phyloP scores from a whole-genome alignment of 2,329 filamentous ascomycete genomes.

The Lachnellula hyalina region DNA sequence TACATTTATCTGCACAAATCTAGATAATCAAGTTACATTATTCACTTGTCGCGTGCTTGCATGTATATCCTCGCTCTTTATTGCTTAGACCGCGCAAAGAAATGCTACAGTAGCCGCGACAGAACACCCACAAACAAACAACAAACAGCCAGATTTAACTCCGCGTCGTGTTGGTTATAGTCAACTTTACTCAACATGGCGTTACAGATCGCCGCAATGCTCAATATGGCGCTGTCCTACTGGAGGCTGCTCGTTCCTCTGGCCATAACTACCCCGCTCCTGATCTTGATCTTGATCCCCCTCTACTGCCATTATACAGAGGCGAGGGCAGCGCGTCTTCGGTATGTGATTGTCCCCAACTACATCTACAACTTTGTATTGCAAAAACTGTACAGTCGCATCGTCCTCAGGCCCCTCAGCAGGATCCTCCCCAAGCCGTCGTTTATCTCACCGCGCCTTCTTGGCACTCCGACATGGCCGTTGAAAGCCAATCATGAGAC shows the following conservation, averaged over 20 bases:
- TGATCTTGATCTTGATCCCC: background rate
- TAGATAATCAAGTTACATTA: too few relatives aligned
- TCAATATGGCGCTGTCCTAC: too few relatives aligned
- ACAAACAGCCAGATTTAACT: too few relatives aligned
- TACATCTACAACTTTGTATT: constrained; percentile 13
- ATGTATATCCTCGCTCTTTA: too few relatives aligned
- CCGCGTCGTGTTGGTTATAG: too few relatives aligned
- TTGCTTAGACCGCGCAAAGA: too few relatives aligned
- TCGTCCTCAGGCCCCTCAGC: constrained; percentile 8
- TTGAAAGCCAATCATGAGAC: constrained; percentile 14
- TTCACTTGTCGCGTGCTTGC: too few relatives aligned
- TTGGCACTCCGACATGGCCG: constrained; percentile 11
- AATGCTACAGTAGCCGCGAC: too few relatives aligned
- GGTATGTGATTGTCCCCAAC: constrained; percentile 16
- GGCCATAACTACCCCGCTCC: background rate
- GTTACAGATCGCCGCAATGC: too few relatives aligned
- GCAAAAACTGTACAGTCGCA: constrained; percentile 3
- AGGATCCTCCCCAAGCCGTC: constrained; percentile 1
- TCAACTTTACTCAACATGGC: too few relatives aligned
- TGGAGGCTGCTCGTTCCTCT: background rate
- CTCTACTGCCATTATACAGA: constrained; percentile 5
- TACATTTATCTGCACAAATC: too few relatives aligned
- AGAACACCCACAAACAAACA: too few relatives aligned
- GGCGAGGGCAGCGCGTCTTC: constrained; percentile 11
- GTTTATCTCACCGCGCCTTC: constrained; percentile 12